Evolutionary conservation across 2,329 filamentous ascomycete genomes (phyloP).

Genomic region (Orbilia javanica): DNA sequence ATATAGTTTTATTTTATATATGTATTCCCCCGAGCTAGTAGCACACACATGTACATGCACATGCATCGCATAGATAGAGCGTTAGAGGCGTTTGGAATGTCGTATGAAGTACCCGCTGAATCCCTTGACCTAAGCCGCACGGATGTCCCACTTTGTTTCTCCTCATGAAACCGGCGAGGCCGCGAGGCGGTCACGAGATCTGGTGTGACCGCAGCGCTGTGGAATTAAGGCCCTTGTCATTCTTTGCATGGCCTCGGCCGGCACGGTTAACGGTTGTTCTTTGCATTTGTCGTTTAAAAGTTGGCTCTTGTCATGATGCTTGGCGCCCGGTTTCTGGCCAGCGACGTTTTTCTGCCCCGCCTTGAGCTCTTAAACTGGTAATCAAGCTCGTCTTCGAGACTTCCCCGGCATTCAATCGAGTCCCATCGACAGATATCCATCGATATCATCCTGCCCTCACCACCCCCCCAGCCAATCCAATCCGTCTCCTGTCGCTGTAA

Average conservation of each 20-base stretch:
- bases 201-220: constrained; percentile 32
- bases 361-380: no score
- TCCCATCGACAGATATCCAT: constrained; percentile 1
- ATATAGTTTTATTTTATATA: neutral
- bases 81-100: constrained; percentile 33
- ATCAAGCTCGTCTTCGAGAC: neutral
- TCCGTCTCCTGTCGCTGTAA: neutral
- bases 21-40: neutral
- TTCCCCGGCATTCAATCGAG: neutral
- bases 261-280: neutral
- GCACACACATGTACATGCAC: neutral
- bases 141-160: no score
- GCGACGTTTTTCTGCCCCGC: constrained; percentile 48
- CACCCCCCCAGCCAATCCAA: constrained; percentile 3
- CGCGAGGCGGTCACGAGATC: constrained; percentile 38
- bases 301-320: constrained; percentile 46
- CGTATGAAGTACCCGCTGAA: neutral
- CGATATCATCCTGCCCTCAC: neutral
- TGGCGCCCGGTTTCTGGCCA: constrained; percentile 43
- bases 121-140: no score
- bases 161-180: neutral
- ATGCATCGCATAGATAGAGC: constrained; percentile 17
- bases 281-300: constrained; percentile 13
- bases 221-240: constrained; percentile 29
- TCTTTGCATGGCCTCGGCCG: constrained; percentile 26